Conservation (phyloP, 139 green algal genomes). For the Micractinium conductrix region DNA sequence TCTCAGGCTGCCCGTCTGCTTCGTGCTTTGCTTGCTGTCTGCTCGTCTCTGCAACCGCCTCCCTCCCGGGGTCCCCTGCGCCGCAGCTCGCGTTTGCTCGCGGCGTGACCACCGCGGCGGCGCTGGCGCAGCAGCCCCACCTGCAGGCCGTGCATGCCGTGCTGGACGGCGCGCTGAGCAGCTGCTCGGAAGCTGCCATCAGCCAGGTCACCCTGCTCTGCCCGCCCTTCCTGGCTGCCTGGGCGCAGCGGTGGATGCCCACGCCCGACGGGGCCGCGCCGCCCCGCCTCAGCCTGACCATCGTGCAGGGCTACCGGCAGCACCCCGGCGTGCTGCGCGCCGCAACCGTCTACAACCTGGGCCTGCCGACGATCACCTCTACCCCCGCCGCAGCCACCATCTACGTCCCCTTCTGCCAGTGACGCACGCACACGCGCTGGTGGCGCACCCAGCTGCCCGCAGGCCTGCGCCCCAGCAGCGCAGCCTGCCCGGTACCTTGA, state of each 20-base stretch:
- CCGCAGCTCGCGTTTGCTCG: conserved; percentile 5
- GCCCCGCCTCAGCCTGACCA: not conserved
- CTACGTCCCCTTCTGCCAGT: not conserved
- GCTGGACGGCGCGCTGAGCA: not conserved
- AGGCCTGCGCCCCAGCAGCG: too few relatives aligned
- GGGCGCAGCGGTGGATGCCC: not conserved
- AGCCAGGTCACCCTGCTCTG: not conserved
- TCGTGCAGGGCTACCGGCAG: not conserved
- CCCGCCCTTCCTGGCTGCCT: conserved; percentile 15
- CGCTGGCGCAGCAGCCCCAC: not conserved
- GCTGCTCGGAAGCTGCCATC: not conserved
- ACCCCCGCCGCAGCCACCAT: not conserved
- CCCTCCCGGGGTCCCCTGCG: not conserved
- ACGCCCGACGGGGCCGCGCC: not conserved
- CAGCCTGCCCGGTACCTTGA: not conserved
- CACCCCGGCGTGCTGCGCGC: not conserved
- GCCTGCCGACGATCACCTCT: not conserved
- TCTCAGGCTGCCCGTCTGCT: too few relatives aligned
- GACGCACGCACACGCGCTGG: not conserved
- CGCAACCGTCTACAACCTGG: conserved; percentile 10
- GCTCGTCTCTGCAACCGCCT: not conserved
- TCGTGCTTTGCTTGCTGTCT: too few relatives aligned
- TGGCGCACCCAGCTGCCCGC: not conserved
- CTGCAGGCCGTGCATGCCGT: not conserved
- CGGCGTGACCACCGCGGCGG: not conserved